Evolutionary conservation across 371 early-diverging fungal species (phyloP), one percentile per base, ranked within the genome.

Genomic region (Lichtheimia ramosa): DNA sequence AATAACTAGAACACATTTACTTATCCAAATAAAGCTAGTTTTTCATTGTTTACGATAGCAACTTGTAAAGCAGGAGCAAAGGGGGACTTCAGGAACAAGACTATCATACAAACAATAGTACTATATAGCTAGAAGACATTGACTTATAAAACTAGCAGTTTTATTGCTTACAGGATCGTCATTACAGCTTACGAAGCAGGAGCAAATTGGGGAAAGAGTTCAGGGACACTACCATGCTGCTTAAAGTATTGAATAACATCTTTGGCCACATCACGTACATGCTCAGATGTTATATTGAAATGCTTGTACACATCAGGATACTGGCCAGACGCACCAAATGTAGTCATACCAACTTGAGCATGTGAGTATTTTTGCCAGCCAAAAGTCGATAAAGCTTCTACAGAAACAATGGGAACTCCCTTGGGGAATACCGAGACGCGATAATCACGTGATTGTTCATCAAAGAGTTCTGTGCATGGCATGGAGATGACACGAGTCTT

Each of bases 301-400:
- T 86, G 74, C 69, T 84, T 75, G 75, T 88, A 95, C 20, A 92
- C 80, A 55, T 89, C 74, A 13, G 43, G 43, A 27, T 58, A 58
- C 46, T 50, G 53, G 24, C 59, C 99, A 55, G 94, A 94, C n/a
- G 88, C 76, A 61, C 99, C 99, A 75, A 98, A 99, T 16, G 88
- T 84, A 64, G 89, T 92, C 78, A 99, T 90, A 59, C 99, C 99
- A 63, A 98, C 83, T n/a, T 87, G 85, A 40, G 89, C 86, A 46
- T 67, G 95, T 40, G 96, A 87, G 70, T 97, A 99, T 68, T 91
- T 91, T 66, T 81, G 73, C 99, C 99, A 99, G 18, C 97, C 96
- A 73, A 92, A 91, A 58, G 96, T 93, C 55, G 89, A 71, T 64
- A 92, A 79, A n/a, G 98, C 99, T 78, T 99, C 99, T 58, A 98